Evolutionary conservation across 306 rosid species (phyloP).

Genomic region (Ceratonia siliqua): DNA sequence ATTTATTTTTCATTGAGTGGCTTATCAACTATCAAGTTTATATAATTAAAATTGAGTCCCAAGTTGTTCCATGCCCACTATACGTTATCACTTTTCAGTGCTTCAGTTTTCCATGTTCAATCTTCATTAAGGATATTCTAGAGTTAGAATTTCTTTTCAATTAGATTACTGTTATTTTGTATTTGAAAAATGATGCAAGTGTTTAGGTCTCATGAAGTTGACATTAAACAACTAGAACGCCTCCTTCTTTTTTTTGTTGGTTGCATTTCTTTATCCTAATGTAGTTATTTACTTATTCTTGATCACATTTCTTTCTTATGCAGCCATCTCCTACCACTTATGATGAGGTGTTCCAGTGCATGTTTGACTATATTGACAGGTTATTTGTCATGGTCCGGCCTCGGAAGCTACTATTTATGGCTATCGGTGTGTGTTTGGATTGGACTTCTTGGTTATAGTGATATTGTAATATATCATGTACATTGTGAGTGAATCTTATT

Average conservation of each 20-base stretch:
- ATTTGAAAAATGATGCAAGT: neutral
- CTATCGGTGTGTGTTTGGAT: slow-evolving; percentile 70
- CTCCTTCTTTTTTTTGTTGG: neutral
- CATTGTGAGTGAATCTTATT: slow-evolving; percentile 29
- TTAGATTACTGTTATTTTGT: neutral
- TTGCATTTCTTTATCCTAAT: neutral
- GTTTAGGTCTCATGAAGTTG: neutral
- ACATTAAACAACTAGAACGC: neutral
- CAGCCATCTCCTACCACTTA: slow-evolving; percentile 91
- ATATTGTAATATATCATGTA: neutral
- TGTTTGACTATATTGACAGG: slow-evolving; percentile 95
- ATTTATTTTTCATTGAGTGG: neutral
- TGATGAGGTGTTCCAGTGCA: slow-evolving; percentile 87
- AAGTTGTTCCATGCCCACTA: neutral
- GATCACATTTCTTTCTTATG: slow-evolving; percentile 23
- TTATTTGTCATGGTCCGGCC: slow-evolving; percentile 93
- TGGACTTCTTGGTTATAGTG: neutral
- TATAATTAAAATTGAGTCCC: neutral
- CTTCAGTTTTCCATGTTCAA: neutral
- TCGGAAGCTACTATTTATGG: slow-evolving; percentile 90
- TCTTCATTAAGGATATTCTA: neutral
- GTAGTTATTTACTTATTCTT: neutral
- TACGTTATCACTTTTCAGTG: neutral
- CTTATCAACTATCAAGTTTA: neutral
- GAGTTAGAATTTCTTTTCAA: neutral